Base-by-base conservation (phyloP, 495 filamentous ascomycete genomes). In the Umbilicaria muhlenbergii region DNA sequence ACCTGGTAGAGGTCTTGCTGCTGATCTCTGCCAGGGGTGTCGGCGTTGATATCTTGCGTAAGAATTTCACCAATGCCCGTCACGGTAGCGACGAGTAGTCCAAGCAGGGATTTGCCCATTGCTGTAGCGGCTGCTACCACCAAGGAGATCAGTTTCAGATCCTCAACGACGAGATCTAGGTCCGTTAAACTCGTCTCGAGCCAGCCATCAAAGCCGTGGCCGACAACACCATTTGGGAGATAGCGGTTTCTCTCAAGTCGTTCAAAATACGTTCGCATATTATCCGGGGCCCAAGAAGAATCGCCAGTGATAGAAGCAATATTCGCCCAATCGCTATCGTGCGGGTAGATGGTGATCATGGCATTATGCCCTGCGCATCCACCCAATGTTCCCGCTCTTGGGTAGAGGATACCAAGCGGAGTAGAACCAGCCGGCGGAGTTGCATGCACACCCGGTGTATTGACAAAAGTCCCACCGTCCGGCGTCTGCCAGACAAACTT, bases 161-260 rank as follows among this genome's bases (percentile, higher is more conserved):
- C 74, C 32, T 64, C 44, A 11, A 73, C 51, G 2, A 70, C 63
- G 32, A 77, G 52, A 13, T 51, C 62, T 3, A 72, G 44, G 4
- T 69, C 66, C 0, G 72, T 64, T 5, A 64, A 48, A 18, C 68
- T 66, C 1, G 68, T 74, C 14, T 54, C 43, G 15, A 80, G 55
- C 71, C 71, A 83, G 16, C 78, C 76, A 34, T 66, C 53, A 41
- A 60, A 68, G n/a, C 78, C 77, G 52, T 81, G 77, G 24, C 70
- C 72, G 0, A 51, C 41, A 2, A 44, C 38, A 1, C 59, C 51
- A 6, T 62, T 61, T 0, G 64, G 57, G 0, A 63, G 48, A 52
- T 80, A 39, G 32, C 32, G 18, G 36, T 51, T 43, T 15, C 42
- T 47, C 39, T 55, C 53, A 14, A 56, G 43, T 41, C 50, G 49